Percentiles rank a stretch among this genome's conserved stretches.
phyloP scores from a whole-genome alignment of 2,329 filamentous ascomycete genomes.

The Fusarium aywerte region DNA sequence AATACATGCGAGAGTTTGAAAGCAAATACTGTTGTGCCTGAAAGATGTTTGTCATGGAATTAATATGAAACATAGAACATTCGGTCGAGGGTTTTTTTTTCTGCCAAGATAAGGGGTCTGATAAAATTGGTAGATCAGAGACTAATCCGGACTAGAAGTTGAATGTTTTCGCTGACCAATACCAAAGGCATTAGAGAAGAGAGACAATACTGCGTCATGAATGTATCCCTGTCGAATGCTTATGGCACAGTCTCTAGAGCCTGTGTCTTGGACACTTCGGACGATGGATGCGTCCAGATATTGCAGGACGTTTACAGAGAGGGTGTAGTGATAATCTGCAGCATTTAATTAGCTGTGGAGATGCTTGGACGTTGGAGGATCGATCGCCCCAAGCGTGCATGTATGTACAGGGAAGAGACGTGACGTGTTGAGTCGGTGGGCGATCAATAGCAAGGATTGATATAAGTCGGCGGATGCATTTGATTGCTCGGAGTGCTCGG shows the following conservation, averaged over 20 bases:
- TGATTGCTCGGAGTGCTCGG: not conserved
- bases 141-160: conserved; percentile 13
- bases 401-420: conserved; percentile 7
- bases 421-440: conserved; percentile 32
- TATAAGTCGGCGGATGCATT: conserved; percentile 16
- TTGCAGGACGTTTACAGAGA: conserved; percentile 27
- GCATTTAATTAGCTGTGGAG: conserved; percentile 38
- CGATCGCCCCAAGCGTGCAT: conserved; percentile 29
- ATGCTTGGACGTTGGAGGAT: conserved; percentile 26
- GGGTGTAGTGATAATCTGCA: conserved; percentile 27
- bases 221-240: not conserved
- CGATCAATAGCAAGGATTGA: conserved; percentile 29
- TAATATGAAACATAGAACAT: conserved; percentile 37
- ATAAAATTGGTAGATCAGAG: conserved; percentile 10
- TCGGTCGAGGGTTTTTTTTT: conserved; percentile 4
- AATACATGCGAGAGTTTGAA: not conserved
- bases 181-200: conserved; percentile 9
- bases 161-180: conserved; percentile 7
- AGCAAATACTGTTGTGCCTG: not conserved
- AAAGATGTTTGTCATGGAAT: conserved; percentile 12
- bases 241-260: not conserved
- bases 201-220: conserved; percentile 21
- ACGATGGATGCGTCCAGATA: conserved; percentile 24
- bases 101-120: conserved; percentile 11
- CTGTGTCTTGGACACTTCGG: conserved; percentile 1